Evolutionary conservation across 805 yeast species (phyloP).

Genomic region (Candida corydali): DNA sequence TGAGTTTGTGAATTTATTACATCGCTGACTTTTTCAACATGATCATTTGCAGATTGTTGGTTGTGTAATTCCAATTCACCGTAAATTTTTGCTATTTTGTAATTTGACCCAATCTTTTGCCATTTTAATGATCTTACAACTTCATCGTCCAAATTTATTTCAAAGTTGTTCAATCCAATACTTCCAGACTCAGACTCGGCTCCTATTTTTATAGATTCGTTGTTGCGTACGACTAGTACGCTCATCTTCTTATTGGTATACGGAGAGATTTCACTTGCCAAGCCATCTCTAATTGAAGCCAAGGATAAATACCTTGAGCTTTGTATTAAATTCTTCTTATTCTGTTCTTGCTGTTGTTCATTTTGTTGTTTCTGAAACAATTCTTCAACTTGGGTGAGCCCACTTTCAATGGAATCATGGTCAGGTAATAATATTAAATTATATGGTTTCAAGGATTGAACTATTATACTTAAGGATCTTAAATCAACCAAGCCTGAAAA

Average conservation of each 20-base stretch:
- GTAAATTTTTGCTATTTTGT: conserved; percentile 73
- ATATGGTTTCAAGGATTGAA: conserved; percentile 75
- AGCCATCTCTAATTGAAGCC: conserved; percentile 26
- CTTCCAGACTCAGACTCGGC: conserved; percentile 38
- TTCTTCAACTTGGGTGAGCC: conserved; percentile 21
- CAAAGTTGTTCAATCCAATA: conserved; percentile 39
- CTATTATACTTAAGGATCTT: conserved; percentile 72
- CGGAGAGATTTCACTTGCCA: conserved; percentile 12
- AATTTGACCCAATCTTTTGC: conserved; percentile 82
- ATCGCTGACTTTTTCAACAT: conserved; percentile 16
- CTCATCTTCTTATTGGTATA: conserved; percentile 22
- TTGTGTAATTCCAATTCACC: conserved; percentile 53
- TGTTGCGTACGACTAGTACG: conserved; percentile 28
- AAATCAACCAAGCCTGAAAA: conserved; percentile 80
- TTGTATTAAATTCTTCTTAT: conserved; percentile 14
- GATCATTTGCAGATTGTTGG: conserved; percentile 11
- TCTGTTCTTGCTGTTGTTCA: conserved; percentile 20
- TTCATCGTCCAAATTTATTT: conserved; percentile 63
- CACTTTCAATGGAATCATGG: conserved; percentile 20
- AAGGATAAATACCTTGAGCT: conserved; percentile 28
- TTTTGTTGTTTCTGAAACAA: conserved; percentile 29
- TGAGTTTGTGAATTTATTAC: conserved; percentile 27
- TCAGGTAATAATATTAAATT: conserved; percentile 59
- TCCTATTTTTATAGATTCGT: conserved; percentile 44
- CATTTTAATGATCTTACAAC: conserved; percentile 63